Conservation (phyloP, 2,329 filamentous ascomycete genomes). For the Exophiala sp. region DNA sequence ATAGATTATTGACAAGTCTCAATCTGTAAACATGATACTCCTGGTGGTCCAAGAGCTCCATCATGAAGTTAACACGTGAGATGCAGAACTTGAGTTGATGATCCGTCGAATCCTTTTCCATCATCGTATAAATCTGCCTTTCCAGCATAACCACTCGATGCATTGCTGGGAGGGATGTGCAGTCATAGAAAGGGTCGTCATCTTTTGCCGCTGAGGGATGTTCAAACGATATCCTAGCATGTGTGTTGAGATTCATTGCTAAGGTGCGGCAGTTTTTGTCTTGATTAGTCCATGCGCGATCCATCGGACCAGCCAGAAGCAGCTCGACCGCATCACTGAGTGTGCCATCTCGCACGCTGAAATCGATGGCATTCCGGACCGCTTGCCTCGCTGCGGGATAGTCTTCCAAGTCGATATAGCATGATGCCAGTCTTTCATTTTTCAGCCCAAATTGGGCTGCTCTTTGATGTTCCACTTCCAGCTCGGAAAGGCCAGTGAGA, state of each 20-base stretch:
- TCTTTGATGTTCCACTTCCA: constrained; percentile 34
- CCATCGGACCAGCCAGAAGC: constrained; percentile 30
- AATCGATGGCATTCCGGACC: constrained; percentile 40
- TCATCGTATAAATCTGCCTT: constrained; percentile 20
- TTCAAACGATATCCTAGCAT: constrained; percentile 1
- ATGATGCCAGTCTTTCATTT: constrained; percentile 42
- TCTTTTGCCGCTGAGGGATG: background rate
- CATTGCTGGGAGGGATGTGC: constrained; percentile 11
- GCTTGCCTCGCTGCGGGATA: constrained; percentile 35
- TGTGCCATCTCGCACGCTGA: constrained; percentile 38
- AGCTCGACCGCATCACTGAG: constrained; percentile 33
- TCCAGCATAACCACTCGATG: constrained; percentile 26
- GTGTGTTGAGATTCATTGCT: constrained; percentile 30
- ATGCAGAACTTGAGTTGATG: constrained; percentile 5
- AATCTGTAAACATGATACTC: constrained; percentile 14
- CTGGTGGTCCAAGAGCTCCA: constrained; percentile 5
- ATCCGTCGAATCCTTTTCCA: constrained; percentile 5
- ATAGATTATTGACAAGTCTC: constrained; percentile 10
- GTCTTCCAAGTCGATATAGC: constrained; percentile 40
- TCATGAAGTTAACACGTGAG: constrained; percentile 1
- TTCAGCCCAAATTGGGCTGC: constrained; percentile 43
- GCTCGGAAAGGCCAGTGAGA: constrained; percentile 36
- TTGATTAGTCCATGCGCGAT: constrained; percentile 33
- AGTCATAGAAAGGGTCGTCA: constrained; percentile 16
- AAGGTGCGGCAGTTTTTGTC: constrained; percentile 37